phyloP scores from a whole-genome alignment of 345 rosid species.

The Brassica napus region Da-Ae NC_063441.1:15190001-15190500 shows the following conservation, averaged over 20 bases:
- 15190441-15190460: not conserved
- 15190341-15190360: not conserved
- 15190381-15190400: not conserved
- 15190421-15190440: not conserved
- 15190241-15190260: not conserved
- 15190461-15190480: too few relatives aligned
- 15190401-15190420: not conserved
- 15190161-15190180: not conserved
- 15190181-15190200: not conserved
- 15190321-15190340: not conserved
- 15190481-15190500: too few relatives aligned
- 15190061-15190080: not conserved
- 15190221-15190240: not conserved
- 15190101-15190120: not conserved
- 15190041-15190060: not conserved
- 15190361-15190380: not conserved
- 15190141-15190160: not conserved
- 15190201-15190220: not conserved
- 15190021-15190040: not conserved
- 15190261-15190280: not conserved
- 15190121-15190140: not conserved
- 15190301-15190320: not conserved
- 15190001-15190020: not conserved
- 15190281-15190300: not conserved
- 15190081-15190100: not conserved